These are phyloP conservation scores for Penicillium vulpinum DNA, from an alignment of 2,329 filamentous ascomycete genomes.

Conservation along the genomic window DNA sequence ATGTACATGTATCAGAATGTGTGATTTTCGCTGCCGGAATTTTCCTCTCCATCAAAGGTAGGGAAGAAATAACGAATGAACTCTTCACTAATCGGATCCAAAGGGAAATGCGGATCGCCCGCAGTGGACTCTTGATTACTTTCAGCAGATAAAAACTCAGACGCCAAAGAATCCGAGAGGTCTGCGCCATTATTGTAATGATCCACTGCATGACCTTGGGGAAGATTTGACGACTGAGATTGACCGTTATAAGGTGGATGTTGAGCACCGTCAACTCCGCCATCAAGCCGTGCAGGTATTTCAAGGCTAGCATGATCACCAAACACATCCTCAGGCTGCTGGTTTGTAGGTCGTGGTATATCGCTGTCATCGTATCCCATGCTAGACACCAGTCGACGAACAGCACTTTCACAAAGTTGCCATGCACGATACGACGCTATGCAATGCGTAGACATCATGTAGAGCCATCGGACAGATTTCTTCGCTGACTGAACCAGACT, in stretches of 20 bases:
- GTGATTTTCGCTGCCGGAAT: neutral
- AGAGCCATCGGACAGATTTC: slow-evolving; percentile 40
- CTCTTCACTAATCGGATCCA: neutral
- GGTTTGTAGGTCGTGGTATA: neutral
- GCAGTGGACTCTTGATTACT: neutral
- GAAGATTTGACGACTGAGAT: too few relatives aligned
- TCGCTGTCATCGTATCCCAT: slow-evolving; percentile 16
- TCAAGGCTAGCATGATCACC: neutral
- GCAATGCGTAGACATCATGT: slow-evolving; percentile 31
- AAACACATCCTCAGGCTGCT: neutral
- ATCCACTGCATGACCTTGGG: neutral
- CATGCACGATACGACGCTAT: slow-evolving; percentile 35
- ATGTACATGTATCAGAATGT: neutral
- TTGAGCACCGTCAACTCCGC: neutral
- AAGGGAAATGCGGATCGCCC: neutral
- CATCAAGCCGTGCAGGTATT: neutral
- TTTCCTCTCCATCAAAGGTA: neutral
- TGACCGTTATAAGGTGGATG: neutral
- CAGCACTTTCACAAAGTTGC: slow-evolving; percentile 28
- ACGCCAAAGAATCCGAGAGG: neutral
- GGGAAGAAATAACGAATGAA: neutral
- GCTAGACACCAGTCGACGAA: slow-evolving; percentile 21
- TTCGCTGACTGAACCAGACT: slow-evolving; percentile 32
- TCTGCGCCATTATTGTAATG: neutral
- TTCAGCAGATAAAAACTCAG: neutral